Conservation (phyloP, 2,329 filamentous ascomycete species). For the Escovopsis sp. region DNA sequence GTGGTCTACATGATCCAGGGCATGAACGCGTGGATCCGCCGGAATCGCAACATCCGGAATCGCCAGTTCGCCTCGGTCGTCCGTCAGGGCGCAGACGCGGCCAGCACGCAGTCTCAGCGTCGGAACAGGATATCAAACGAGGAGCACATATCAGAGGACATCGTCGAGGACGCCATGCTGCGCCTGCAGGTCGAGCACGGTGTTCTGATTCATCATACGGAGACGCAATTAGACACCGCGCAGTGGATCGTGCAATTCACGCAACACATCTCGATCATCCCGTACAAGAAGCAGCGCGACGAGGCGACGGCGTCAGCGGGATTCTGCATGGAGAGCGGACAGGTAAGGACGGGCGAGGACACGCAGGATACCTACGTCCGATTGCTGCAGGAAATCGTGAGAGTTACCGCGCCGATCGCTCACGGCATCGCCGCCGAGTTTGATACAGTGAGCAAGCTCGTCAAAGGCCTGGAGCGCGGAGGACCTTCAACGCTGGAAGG, state of each 20-base stretch:
- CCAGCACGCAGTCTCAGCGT: conserved; percentile 16
- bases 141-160: conserved; percentile 49
- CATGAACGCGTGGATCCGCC: conserved; percentile 48
- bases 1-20: conserved; percentile 63
- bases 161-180: conserved; percentile 56
- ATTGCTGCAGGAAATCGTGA: conserved; percentile 62
- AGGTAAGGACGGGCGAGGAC: conserved; percentile 56
- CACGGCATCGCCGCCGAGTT: conserved; percentile 53
- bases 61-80: conserved; percentile 53
- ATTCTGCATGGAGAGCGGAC: conserved; percentile 69
- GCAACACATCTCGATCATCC: conserved; percentile 63
- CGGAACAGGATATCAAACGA: conserved; percentile 24
- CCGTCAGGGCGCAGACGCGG: conserved; percentile 19
- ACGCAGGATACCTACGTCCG: conserved; percentile 52
- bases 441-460: conserved; percentile 39
- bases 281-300: conserved; percentile 47
- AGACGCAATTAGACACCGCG: conserved; percentile 45
- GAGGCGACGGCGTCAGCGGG: conserved; percentile 36
- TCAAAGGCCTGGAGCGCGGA: conserved; percentile 39
- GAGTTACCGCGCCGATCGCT: conserved; percentile 59
- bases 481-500: conserved; percentile 50
- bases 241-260: conserved; percentile 63
- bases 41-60: conserved; percentile 53
- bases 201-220: conserved; percentile 57
- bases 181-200: conserved; percentile 53